Evolutionary conservation across 2,329 filamentous ascomycete species (phyloP).

Genomic region (Niveomyces coronatus): DNA sequence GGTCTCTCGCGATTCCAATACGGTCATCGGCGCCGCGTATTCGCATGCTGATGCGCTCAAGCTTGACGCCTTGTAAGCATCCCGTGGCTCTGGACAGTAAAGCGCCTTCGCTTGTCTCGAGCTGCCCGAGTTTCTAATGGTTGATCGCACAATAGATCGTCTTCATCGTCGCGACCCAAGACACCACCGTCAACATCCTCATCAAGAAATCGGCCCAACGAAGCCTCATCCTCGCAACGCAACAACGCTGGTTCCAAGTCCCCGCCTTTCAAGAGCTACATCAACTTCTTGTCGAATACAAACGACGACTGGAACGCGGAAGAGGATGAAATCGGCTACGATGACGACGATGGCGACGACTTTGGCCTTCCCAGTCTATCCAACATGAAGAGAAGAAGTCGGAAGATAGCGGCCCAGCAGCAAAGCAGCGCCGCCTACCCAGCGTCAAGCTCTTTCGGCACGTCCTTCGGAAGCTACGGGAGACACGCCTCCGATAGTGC

Average conservation of each 20-base stretch:
- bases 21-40: conserved; percentile 89
- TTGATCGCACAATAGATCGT: conserved; percentile 44
- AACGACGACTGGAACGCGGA: conserved; percentile 74
- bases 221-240: conserved; percentile 46
- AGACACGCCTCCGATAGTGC: conserved; percentile 71
- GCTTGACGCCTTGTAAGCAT: conserved; percentile 73
- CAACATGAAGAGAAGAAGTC: conserved; percentile 71
- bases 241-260: conserved; percentile 44
- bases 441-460: conserved; percentile 26
- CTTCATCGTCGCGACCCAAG: conserved; percentile 54
- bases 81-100: conserved; percentile 18
- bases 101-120: neutral
- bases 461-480: conserved; percentile 27
- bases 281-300: conserved; percentile 69
- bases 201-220: conserved; percentile 37
- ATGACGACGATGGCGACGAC: conserved; percentile 85
- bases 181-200: conserved; percentile 60
- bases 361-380: conserved; percentile 90
- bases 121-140: conserved; percentile 10
- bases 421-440: conserved; percentile 21
- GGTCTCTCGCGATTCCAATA: conserved; percentile 46
- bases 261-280: conserved; percentile 63
- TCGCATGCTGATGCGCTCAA: conserved; percentile 94
- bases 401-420: conserved; percentile 37
- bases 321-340: conserved; percentile 70